Evolutionary conservation across 495 filamentous ascomycete genomes (phyloP).

Genomic region (Hypoxylon perforatum): DNA sequence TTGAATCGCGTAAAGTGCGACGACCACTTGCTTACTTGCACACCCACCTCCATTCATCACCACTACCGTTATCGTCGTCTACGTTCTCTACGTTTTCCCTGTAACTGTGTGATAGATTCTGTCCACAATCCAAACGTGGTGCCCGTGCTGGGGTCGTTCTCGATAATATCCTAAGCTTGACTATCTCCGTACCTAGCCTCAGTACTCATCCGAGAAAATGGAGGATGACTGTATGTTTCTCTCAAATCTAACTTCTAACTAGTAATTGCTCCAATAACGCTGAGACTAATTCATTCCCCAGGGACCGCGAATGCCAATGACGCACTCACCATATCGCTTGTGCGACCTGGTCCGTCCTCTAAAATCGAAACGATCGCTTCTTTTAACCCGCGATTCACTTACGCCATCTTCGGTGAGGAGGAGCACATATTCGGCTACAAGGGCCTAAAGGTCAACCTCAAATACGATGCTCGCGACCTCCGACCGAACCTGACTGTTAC

Average conservation of each 20-base stretch:
- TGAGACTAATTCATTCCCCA: conserved; percentile 47
- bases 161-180: no score
- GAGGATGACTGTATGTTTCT: conserved; percentile 64
- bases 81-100: no score
- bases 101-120: no score
- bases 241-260: not conserved
- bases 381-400: conserved; percentile 90
- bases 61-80: no score
- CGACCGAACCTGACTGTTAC: conserved; percentile 77
- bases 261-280: not conserved
- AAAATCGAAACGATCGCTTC: conserved; percentile 67
- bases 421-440: conserved; percentile 93
- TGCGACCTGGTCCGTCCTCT: conserved; percentile 63
- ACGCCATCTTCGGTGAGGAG: conserved; percentile 89
- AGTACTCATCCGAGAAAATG: conserved; percentile 23
- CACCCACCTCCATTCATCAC: not conserved
- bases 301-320: conserved; percentile 82
- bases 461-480: conserved; percentile 84
- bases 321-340: conserved; percentile 75
- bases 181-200: no score
- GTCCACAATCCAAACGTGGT: no score
- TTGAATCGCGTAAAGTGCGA: conserved; percentile 33
- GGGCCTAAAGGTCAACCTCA: conserved; percentile 76
- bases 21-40: not conserved
- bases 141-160: no score